Evolutionary conservation across 345 rosid species (phyloP).

Genomic region (Salix arbutifolia): DNA sequence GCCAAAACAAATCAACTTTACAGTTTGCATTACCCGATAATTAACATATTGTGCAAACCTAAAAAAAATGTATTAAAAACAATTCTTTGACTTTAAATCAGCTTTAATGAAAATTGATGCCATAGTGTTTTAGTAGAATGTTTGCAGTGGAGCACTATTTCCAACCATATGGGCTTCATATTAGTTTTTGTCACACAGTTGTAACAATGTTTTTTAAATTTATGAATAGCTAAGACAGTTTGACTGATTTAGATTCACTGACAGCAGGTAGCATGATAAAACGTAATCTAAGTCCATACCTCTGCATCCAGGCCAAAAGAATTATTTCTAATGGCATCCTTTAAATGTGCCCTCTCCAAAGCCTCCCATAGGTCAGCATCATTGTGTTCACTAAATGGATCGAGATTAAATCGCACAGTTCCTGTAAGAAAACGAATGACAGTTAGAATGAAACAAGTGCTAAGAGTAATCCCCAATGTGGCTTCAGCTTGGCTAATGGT

Average conservation of each 20-base stretch:
- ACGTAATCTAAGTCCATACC: conserved; percentile 37
- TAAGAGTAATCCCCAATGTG: not conserved
- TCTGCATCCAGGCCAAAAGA: conserved; percentile 81
- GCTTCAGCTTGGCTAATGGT: not conserved
- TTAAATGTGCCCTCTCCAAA: conserved; percentile 92
- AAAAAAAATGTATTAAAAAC: not conserved
- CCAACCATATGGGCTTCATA: not conserved
- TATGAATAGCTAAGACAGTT: not conserved
- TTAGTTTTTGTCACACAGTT: not conserved
- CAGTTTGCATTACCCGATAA: not conserved
- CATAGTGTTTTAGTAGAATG: not conserved
- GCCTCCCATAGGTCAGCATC: conserved; percentile 99
- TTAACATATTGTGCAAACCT: not conserved
- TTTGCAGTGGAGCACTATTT: not conserved
- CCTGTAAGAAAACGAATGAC: conserved; percentile 38
- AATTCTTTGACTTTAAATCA: not conserved
- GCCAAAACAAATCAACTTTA: not conserved
- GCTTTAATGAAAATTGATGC: not conserved
- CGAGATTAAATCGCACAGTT: conserved; percentile 90
- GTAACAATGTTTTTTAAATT: not conserved
- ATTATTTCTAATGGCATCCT: conserved; percentile 78
- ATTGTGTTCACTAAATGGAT: conserved; percentile 91
- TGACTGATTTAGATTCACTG: not conserved
- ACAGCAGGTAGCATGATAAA: not conserved
- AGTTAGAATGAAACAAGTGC: not conserved